Evolutionary conservation across 805 yeast species (phyloP).

Genomic region (Yarrowia sp.): DNA sequence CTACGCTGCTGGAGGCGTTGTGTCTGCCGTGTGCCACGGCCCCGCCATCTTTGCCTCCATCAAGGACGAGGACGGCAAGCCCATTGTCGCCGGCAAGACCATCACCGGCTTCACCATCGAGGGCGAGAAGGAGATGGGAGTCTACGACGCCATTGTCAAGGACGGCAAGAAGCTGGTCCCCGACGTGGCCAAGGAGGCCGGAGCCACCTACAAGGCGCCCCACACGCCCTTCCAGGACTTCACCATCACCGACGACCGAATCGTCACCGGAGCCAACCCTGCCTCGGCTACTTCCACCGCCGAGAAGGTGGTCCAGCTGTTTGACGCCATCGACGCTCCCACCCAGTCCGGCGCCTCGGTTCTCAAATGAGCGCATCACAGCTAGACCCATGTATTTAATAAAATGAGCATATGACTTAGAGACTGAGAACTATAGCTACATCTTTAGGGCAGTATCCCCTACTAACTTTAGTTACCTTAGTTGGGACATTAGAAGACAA

Average conservation of each 20-base stretch:
- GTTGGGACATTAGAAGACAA: too few species aligned
- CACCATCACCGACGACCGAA: conserved; percentile 61
- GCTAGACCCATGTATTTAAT: too few species aligned
- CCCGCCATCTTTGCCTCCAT: conserved; percentile 64
- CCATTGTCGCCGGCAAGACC: conserved; percentile 59
- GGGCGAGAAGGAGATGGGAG: conserved; percentile 56
- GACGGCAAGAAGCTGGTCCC: conserved; percentile 50
- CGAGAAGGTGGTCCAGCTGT: conserved; percentile 40
- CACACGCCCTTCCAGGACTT: conserved; percentile 60
- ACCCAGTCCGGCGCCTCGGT: conserved; percentile 27
- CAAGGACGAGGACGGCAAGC: conserved; percentile 54
- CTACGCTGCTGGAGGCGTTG: conserved; percentile 60
- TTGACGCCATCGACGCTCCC: conserved; percentile 21
- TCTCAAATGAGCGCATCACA: not conserved
- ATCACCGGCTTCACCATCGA: conserved; percentile 67
- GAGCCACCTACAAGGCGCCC: conserved; percentile 58
- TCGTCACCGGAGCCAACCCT: conserved; percentile 74
- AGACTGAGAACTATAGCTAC: too few species aligned
- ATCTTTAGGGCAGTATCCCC: too few species aligned
- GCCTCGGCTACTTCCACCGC: conserved; percentile 62
- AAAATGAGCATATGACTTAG: too few species aligned
- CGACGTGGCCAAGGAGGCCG: conserved; percentile 51
- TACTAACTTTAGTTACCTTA: too few species aligned
- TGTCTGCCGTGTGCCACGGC: conserved; percentile 74
- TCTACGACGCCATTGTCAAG: conserved; percentile 39